A percentile compares a stretch with the other conserved stretches of the same genome.
These are phyloP conservation scores for Fusarium sp. DNA, from an alignment of 2,329 filamentous ascomycete genomes.

Conservation along the genomic window DNA sequence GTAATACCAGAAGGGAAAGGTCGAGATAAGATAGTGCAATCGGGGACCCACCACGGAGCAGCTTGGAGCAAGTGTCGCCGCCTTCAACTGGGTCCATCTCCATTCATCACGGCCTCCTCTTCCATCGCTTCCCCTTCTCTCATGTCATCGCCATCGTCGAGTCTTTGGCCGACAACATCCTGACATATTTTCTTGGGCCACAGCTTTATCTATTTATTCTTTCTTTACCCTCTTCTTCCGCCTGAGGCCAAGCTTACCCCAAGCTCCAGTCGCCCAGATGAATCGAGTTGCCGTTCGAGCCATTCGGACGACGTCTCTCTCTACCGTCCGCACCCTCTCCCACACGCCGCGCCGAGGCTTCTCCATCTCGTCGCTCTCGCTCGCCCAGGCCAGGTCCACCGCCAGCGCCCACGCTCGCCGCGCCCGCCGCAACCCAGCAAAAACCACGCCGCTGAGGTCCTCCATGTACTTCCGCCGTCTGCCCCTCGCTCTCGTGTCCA, in stretches of 20 bases:
- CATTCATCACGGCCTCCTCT: conserved; percentile 6
- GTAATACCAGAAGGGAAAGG: conserved; percentile 28
- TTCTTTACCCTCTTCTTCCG: neutral
- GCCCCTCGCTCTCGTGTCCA: conserved; percentile 71
- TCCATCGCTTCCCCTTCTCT: conserved; percentile 4
- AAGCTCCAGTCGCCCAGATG: conserved; percentile 60
- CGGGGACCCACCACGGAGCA: neutral
- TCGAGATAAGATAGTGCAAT: conserved; percentile 31
- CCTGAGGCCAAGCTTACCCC: conserved; percentile 16
- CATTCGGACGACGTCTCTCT: conserved; percentile 72
- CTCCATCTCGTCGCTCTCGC: conserved; percentile 60
- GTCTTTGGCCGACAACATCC: conserved; percentile 11
- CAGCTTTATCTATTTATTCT: neutral
- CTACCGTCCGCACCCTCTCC: conserved; percentile 64
- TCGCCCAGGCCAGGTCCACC: conserved; percentile 65
- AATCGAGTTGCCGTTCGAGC: conserved; percentile 74
- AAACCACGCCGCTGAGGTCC: conserved; percentile 62
- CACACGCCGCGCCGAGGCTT: conserved; percentile 57
- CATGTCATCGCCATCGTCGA: conserved; percentile 16
- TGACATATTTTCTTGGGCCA: conserved; percentile 1
- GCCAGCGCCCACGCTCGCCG: conserved; percentile 52
- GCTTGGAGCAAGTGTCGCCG: neutral
- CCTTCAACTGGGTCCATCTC: neutral
- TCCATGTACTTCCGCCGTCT: conserved; percentile 79
- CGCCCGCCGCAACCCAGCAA: conserved; percentile 46